Conservation (phyloP, 768 basidiomycete species). For the Tylopilus vinaceipallidus region DNA sequence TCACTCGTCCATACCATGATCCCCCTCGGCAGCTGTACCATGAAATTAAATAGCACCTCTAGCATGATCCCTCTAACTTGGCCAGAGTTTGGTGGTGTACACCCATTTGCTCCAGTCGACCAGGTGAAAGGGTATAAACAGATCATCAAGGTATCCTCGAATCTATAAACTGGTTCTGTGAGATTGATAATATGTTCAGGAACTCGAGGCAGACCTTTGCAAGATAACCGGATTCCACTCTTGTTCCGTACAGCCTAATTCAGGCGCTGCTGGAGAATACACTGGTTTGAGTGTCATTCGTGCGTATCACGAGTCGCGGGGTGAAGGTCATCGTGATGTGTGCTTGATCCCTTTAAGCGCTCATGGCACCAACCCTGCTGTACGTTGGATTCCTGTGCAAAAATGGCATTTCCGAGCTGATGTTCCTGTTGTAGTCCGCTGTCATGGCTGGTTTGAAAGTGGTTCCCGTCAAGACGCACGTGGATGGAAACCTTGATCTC, state of each 20-base stretch:
- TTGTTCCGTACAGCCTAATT: constrained; percentile 97
- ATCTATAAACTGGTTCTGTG: not conserved
- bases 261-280: constrained; percentile 97
- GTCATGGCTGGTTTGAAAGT: constrained; percentile 98
- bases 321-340: constrained; percentile 81
- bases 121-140: constrained; percentile 87
- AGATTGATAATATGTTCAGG: constrained; percentile 44
- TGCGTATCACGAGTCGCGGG: constrained; percentile 89
- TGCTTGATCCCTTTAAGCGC: constrained; percentile 95
- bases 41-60: constrained; percentile 98
- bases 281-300: constrained; percentile 93
- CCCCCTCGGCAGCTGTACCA: constrained; percentile 91
- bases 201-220: constrained; percentile 88
- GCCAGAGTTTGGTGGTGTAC: constrained; percentile 87
- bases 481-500: constrained; percentile 87
- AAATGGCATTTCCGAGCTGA: constrained; percentile 13
- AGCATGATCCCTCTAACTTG: constrained; percentile 97
- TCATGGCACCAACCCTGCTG: constrained; percentile 98
- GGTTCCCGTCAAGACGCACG: constrained; percentile 86
- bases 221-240: constrained; percentile 96
- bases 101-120: constrained; percentile 89
- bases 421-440: constrained; percentile 62
- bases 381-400: constrained; percentile 36
- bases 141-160: constrained; percentile 63
- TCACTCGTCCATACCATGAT: constrained; percentile 97